A percentile compares a stretch with the other conserved stretches of the same genome.
Conservation (phyloP, 495 filamentous ascomycete species). For the Endocarpon pusillum region DNA sequence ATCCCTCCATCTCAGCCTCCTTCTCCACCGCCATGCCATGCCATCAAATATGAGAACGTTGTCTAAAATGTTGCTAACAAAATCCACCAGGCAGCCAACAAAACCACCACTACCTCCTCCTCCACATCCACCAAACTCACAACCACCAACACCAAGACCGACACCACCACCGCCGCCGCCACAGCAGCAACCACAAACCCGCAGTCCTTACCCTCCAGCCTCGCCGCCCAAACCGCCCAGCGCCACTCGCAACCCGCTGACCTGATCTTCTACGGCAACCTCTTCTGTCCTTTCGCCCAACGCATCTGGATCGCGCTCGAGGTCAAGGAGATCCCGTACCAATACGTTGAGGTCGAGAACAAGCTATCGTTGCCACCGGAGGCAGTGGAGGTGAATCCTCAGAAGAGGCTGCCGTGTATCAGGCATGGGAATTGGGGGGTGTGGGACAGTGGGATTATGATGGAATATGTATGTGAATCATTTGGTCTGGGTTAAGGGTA, state of each 20-base stretch:
- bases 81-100: too few species aligned
- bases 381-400: conserved; percentile 74
- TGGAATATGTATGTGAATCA: conserved; percentile 58
- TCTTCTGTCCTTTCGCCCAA: conserved; percentile 88
- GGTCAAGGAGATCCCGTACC: conserved; percentile 63
- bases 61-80: too few species aligned
- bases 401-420: conserved; percentile 72
- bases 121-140: conserved; percentile 1
- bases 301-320: conserved; percentile 95
- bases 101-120: too few species aligned
- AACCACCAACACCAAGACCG: background rate
- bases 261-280: conserved; percentile 73
- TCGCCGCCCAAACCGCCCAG: conserved; percentile 55
- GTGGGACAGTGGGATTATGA: conserved; percentile 70
- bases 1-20: too few species aligned
- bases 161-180: background rate
- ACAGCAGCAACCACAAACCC: conserved; percentile 1
- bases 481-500: conserved; percentile 1
- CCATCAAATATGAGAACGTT: too few species aligned
- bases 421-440: conserved; percentile 74
- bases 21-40: too few species aligned
- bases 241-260: conserved; percentile 52
- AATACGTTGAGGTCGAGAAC: conserved; percentile 81
- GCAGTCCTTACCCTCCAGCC: conserved; percentile 40
- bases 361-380: conserved; percentile 62